These are phyloP conservation scores for Podila horticola DNA, from an alignment of 192 early-diverging fungal genomes.

Conservation along the genomic window DNA sequence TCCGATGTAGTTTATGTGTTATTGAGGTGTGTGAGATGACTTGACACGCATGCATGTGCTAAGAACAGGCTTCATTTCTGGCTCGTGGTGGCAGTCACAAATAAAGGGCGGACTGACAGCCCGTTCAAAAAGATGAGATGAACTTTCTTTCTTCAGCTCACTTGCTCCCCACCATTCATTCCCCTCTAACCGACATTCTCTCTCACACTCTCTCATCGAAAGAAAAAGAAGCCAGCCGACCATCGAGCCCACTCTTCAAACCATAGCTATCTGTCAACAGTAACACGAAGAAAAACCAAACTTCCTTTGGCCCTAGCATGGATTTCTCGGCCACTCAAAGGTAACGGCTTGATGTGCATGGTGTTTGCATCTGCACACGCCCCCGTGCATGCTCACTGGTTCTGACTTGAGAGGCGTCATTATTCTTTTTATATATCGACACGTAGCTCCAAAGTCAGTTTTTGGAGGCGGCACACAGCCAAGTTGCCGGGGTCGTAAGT, in stretches of 20 bases:
- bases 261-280: no score
- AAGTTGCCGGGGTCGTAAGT: constrained; percentile 47
- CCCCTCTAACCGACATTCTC: no score
- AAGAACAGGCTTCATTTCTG: neutral
- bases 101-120: no score
- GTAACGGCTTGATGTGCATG: constrained; percentile 3
- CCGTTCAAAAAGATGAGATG: no score
- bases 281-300: no score
- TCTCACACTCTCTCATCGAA: no score
- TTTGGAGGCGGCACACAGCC: constrained; percentile 46
- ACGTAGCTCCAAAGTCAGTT: constrained; percentile 27
- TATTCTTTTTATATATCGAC: neutral
- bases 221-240: no score
- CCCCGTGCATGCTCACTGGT: neutral
- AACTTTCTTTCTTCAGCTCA: no score
- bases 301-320: constrained; percentile 1
- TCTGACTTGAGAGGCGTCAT: neutral
- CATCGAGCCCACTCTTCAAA: no score
- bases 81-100: neutral
- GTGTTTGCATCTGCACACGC: neutral
- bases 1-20: neutral
- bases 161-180: no score
- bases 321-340: constrained; percentile 43
- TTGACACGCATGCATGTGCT: no score
- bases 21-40: neutral